Base-by-base conservation (phyloP, 176 grass and related monocot species). In the Carex littledalei region DNA sequence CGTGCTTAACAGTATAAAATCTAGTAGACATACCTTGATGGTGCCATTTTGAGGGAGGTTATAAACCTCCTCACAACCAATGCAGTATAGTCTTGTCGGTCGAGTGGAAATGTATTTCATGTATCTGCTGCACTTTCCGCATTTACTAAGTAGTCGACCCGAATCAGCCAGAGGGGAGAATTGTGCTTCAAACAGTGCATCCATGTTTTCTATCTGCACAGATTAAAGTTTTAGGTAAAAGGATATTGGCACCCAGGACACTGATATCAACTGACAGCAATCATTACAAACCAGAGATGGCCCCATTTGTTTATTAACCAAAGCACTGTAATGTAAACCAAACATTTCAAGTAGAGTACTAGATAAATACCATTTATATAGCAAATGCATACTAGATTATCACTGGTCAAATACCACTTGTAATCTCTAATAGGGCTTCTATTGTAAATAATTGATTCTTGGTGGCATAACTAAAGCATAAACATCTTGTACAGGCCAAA, bases 181-280 rank as follows among this genome's bases (percentile, higher is more conserved):
- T 82, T 98, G 95, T 83, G 95, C 95, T 90, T 98, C 95, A 41
- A 98, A 98, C 50, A 98, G 87, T 67, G 91, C 88, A 93, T 98
- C 95, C 95, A 94, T 94, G 45, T 90, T 94, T 88, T 94, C 95
- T 90, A 98, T 94, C 95, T 98, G 87, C 87, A 94, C 78, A 77
- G 24, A 89, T 39, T 35, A 10, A 79, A 61, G 62, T 39, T 79
- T 71, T 88, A 91, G 81, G 73, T 31, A 85, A 89, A 50, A 77
- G 17, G 69, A 73, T 49, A 35, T 67, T 67, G 65, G 39, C 20
- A 31, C 20, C 53, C 22, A 52, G 16, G 17, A 76, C 4, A 8
- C 43, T 5, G 29, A 54, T 76, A 76, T 76, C 32, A 7, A 68
- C 21, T 54, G 21, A 53, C 45, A 52, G 5, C 5, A 26, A 76